Evolutionary conservation across 1,139 yeast species (phyloP).

Genomic region (Candida labiduridarum): DNA sequence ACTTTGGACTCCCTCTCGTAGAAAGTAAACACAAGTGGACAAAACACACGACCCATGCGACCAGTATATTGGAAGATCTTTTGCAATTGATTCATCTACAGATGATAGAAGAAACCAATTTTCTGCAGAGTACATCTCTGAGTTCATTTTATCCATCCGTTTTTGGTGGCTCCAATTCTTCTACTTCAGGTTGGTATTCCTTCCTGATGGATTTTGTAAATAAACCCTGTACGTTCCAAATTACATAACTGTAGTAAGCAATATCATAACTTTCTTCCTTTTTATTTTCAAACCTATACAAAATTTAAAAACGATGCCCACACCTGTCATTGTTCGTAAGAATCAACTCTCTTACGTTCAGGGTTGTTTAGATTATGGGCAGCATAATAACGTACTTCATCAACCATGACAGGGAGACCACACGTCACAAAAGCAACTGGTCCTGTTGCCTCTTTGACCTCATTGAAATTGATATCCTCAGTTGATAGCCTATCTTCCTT

Average conservation of each 20-base stretch:
- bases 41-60: not conserved
- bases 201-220: too few species aligned
- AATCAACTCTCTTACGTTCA: conserved; percentile 34
- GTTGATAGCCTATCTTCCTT: conserved; percentile 37
- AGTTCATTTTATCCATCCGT: too few species aligned
- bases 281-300: too few species aligned
- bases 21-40: not conserved
- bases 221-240: too few species aligned
- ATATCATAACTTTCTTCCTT: too few species aligned
- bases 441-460: conserved; percentile 31
- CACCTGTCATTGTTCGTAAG: conserved; percentile 42
- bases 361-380: conserved; percentile 28
- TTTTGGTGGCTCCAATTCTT: too few species aligned
- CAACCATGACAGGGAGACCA: conserved; percentile 58
- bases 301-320: conserved; percentile 28
- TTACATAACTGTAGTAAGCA: too few species aligned
- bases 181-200: too few species aligned
- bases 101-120: too few species aligned
- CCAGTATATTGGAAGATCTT: too few species aligned
- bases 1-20: not conserved
- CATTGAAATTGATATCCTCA: conserved; percentile 27
- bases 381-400: conserved; percentile 42
- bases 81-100: too few species aligned
- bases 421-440: conserved; percentile 50
- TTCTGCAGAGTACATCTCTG: too few species aligned